phyloP scores from a whole-genome alignment of 768 basidiomycete genomes.

The Pulveroboletus ravenelii region DNA sequence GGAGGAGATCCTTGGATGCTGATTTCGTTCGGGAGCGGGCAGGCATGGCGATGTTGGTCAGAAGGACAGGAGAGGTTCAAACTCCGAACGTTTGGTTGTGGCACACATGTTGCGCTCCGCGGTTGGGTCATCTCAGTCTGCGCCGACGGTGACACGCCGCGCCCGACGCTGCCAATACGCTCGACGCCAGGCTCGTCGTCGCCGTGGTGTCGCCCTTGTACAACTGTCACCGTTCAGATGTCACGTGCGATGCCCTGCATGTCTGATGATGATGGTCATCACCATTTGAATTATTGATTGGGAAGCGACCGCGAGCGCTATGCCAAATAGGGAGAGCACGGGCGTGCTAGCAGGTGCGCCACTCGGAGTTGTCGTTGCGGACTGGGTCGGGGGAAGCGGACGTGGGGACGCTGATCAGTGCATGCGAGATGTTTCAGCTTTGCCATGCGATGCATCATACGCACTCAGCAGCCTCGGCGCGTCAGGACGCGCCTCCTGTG shows the following conservation, averaged over 20 bases:
- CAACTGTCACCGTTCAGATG: constrained; percentile 12
- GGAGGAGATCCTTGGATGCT: constrained; percentile 10
- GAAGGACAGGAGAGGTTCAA: constrained; percentile 28
- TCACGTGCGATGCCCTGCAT: constrained; percentile 2
- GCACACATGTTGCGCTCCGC: constrained; percentile 11
- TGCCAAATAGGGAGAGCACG: constrained; percentile 13
- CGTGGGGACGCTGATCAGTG: not conserved
- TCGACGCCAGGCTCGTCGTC: not conserved
- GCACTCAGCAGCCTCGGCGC: constrained; percentile 5
- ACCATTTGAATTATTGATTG: constrained; percentile 14
- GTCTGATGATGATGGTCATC: constrained; percentile 2
- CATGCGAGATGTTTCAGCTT: not conserved
- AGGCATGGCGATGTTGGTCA: constrained; percentile 35
- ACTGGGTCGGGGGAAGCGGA: not conserved
- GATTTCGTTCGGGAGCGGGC: constrained; percentile 45
- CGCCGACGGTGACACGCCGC: not conserved
- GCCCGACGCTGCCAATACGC: constrained; percentile 6
- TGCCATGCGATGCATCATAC: not conserved
- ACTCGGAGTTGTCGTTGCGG: not conserved
- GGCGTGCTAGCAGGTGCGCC: constrained; percentile 5
- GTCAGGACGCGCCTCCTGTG: not conserved
- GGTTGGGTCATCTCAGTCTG: not conserved
- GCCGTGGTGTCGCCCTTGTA: not conserved
- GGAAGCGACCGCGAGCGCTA: not conserved
- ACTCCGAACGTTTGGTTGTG: constrained; percentile 30